Conservation (phyloP, 164 flowering plant genomes). For the Saururus chinensis region DNA sequence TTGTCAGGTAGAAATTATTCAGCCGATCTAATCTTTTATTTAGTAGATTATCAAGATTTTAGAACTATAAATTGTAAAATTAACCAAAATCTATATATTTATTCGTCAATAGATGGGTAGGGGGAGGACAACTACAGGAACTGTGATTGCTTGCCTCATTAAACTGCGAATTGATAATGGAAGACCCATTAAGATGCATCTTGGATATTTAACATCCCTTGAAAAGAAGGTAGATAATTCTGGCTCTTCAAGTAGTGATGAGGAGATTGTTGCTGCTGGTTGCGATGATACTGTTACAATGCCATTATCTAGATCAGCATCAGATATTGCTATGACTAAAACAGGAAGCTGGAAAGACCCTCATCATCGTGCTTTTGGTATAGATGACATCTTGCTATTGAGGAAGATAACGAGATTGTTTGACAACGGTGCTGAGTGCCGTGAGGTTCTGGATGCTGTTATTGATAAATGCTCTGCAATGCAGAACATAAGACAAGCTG, state of each 20-base stretch:
- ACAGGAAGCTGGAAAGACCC: constrained; percentile 25
- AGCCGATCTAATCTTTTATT: neutral
- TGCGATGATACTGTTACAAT: neutral
- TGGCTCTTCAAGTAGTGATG: constrained; percentile 66
- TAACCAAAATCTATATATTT: neutral
- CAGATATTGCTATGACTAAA: constrained; percentile 8
- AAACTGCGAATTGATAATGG: constrained; percentile 78
- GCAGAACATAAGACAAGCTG: constrained; percentile 92
- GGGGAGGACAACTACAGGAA: constrained; percentile 96
- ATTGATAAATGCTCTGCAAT: constrained; percentile 94
- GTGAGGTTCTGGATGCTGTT: constrained; percentile 81
- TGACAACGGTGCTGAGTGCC: constrained; percentile 83
- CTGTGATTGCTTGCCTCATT: constrained; percentile 92
- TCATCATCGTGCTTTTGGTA: constrained; percentile 56
- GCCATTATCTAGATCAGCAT: neutral
- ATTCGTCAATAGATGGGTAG: constrained; percentile 64
- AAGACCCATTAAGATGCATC: constrained; percentile 52
- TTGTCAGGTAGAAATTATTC: constrained; percentile 58
- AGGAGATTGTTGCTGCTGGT: constrained; percentile 11
- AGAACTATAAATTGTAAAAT: neutral
- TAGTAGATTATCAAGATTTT: constrained; percentile 1
- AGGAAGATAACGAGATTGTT: constrained; percentile 83
- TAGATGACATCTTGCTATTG: constrained; percentile 69
- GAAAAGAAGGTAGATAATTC: constrained; percentile 42
- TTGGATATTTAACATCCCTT: constrained; percentile 20